Evolutionary conservation across 2,329 filamentous ascomycete genomes (phyloP).

Genomic region (Endothia cerciana): DNA sequence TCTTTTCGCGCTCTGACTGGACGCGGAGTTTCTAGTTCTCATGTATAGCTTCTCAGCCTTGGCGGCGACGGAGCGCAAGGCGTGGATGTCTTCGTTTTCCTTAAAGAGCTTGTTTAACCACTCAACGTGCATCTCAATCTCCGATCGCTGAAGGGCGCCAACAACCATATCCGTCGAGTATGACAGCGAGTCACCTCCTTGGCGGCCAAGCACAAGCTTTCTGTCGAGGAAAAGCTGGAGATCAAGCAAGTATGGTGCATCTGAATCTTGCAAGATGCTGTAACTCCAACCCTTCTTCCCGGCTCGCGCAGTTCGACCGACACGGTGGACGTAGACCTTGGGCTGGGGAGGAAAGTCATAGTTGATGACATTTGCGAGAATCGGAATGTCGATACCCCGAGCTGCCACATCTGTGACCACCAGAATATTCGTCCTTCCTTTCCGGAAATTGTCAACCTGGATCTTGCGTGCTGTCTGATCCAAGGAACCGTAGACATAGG

Average conservation of each 20-base stretch:
- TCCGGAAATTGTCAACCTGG: conserved; percentile 88
- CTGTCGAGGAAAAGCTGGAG: conserved; percentile 93
- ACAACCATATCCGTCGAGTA: conserved; percentile 85
- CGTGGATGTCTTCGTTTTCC: conserved; percentile 74
- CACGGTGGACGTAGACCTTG: conserved; percentile 95
- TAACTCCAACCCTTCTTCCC: conserved; percentile 94
- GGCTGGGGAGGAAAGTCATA: conserved; percentile 97
- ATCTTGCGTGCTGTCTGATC: conserved; percentile 93
- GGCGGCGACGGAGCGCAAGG: conserved; percentile 71
- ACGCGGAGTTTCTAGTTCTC: conserved; percentile 87
- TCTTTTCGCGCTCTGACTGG: conserved; percentile 85
- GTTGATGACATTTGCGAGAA: conserved; percentile 96
- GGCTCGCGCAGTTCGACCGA: conserved; percentile 93
- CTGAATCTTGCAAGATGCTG: conserved; percentile 84
- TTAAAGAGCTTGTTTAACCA: conserved; percentile 79
- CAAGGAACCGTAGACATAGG: conserved; percentile 91
- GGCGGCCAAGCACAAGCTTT: conserved; percentile 75
- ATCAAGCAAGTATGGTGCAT: conserved; percentile 90
- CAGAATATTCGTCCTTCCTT: conserved; percentile 82
- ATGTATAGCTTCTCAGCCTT: conserved; percentile 95
- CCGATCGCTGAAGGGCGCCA: conserved; percentile 73
- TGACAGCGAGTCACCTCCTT: conserved; percentile 60
- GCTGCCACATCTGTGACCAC: conserved; percentile 97
- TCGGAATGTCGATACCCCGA: conserved; percentile 95
- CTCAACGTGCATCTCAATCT: conserved; percentile 77